A percentile compares a stretch with the other conserved stretches of the same genome.
phyloP scores from a whole-genome alignment of 2,329 filamentous ascomycete species.

The Thermothelomyces thermophilus region DNA sequence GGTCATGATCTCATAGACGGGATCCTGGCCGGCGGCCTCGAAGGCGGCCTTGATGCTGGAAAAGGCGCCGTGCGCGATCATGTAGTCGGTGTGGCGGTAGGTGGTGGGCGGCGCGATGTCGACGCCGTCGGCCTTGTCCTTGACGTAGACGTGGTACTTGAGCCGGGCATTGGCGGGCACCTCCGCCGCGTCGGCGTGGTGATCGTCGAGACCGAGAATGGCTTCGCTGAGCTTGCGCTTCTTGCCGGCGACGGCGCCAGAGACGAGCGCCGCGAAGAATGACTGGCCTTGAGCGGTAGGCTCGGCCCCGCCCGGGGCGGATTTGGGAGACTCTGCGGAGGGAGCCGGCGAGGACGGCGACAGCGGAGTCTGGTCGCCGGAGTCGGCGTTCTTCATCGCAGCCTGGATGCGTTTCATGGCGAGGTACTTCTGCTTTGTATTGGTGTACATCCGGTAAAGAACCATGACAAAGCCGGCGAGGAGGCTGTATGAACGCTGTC shows the following conservation, averaged over 20 bases:
- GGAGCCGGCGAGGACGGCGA: neutral
- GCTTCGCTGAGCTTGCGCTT: conserved; percentile 17
- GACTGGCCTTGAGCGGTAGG: neutral
- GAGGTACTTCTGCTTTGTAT: conserved; percentile 6
- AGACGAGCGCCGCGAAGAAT: conserved; percentile 13
- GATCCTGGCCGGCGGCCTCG: conserved; percentile 13
- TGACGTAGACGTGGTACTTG: conserved; percentile 20
- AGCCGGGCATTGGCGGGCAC: conserved; percentile 21
- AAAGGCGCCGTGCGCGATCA: conserved; percentile 16
- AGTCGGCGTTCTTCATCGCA: neutral
- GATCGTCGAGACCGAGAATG: neutral
- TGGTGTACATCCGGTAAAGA: conserved; percentile 8
- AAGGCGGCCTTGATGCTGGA: conserved; percentile 15
- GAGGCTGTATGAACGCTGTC: neutral
- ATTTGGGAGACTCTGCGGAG: neutral
- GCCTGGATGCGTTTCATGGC: neutral
- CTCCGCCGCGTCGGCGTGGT: conserved; percentile 13
- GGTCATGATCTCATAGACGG: conserved; percentile 17
- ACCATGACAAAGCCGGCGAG: conserved; percentile 13
- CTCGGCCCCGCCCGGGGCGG: too few relatives aligned
- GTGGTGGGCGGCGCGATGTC: conserved; percentile 10
- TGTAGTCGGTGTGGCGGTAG: conserved; percentile 15
- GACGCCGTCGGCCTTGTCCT: conserved; percentile 13
- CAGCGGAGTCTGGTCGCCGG: neutral
- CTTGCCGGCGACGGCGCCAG: conserved; percentile 6